Evolutionary conservation across 2,329 filamentous ascomycete genomes (phyloP), one percentile per base, ranked within the genome.

Genomic region (Diaporthe aspalathi): DNA sequence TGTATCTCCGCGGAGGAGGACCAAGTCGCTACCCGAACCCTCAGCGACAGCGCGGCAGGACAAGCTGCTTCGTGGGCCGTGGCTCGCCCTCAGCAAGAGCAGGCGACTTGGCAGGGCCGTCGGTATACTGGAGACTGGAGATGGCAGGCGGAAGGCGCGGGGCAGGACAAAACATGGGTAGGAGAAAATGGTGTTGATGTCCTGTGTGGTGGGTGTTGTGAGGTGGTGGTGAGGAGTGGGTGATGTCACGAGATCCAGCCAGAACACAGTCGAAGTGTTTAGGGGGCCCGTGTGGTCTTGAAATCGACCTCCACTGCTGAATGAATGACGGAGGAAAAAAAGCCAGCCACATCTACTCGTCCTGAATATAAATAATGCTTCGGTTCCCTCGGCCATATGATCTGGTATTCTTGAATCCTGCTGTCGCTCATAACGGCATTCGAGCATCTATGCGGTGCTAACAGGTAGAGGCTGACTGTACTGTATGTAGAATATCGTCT

Each of bases 1-100:
- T 35, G 68, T 62, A 70, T 70, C 68, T 70, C 68, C 68, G 68
- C 68, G 68, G 68, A 70, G 57, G 45, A 50, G 24, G 22, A 8
- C 35, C 35, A 22, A 2, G 24, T 43, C 22, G 11, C 9, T 40
- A 54, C 56, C 68, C 47, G 35, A 70, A 65, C 47, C 68, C 68
- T 65, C 56, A 5, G 38, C 38, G 0, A n/a, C 40, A n/a, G 20
- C 47, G n/a, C 24, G 29, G 17, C 54, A 24, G 14, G 11, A n/a
- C 57, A 20, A 50, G 35, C 22, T 22, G 2, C 12, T n/a, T 38
- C 60, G 60, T 22, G 43, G 29, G 45, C 50, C 27, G 60, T 22
- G 43, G 29, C 60, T 65, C 27, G 60, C 45, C n/a, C 24, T 35
- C 1, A 43, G 14, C 35, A 43, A 5, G 14, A 63, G 12, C 20